Percentiles rank a stretch among this genome's conserved stretches.
Evolutionary conservation across 352 stramenopile genomes (phyloP).

Genomic region (Globisporangium orthogonon): DNA sequence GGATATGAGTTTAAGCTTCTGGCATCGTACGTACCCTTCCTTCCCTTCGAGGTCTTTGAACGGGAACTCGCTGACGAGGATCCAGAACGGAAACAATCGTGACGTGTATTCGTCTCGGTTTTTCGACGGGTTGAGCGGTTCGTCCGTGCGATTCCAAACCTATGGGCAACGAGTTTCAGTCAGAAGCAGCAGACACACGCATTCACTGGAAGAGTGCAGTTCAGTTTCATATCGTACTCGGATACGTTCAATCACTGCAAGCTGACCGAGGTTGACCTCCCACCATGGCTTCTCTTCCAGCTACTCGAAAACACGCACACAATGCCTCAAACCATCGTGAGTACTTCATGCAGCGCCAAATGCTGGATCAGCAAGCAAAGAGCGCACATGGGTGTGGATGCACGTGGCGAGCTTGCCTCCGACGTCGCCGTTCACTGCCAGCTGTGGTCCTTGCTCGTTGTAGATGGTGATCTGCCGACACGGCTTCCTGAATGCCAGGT

Average conservation of each 20-base stretch:
- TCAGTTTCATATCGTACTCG: conserved; percentile 22
- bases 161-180: conserved; percentile 3
- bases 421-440: conserved; percentile 82
- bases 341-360: neutral
- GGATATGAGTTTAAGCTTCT: neutral
- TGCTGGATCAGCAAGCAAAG: neutral
- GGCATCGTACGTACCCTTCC: conserved; percentile 31
- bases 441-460: conserved; percentile 75
- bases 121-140: conserved; percentile 71
- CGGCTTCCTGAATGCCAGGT: conserved; percentile 75
- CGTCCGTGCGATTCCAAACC: conserved; percentile 90
- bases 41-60: conserved; percentile 80
- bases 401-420: conserved; percentile 66
- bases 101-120: conserved; percentile 65
- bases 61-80: conserved; percentile 87
- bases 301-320: conserved; percentile 8
- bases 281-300: conserved; percentile 91
- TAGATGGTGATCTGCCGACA: conserved; percentile 88
- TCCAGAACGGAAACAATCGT: conserved; percentile 90
- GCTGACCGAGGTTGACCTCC: conserved; percentile 88
- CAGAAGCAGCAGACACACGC: no score
- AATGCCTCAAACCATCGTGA: neutral
- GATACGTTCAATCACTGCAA: conserved; percentile 72
- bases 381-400: conserved; percentile 81
- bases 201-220: no score